These are phyloP conservation scores for Ustilago crameri DNA, from an alignment of 1,284 basidiomycete species.

Conservation along the genomic window DNA sequence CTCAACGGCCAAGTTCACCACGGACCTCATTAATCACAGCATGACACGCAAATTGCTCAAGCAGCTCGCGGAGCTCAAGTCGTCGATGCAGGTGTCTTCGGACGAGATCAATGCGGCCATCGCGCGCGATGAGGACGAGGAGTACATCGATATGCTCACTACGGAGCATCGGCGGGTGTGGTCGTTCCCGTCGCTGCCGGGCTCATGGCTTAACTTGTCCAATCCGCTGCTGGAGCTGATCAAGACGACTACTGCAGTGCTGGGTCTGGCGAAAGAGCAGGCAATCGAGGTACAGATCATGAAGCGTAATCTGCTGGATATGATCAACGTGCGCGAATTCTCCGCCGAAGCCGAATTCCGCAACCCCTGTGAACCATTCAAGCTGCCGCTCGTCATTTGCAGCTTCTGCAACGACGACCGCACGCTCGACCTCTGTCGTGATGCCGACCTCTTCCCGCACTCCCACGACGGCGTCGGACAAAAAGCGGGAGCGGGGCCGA, in stretches of 20 bases:
- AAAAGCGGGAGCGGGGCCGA: constrained; percentile 3
- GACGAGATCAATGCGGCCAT: constrained; percentile 71
- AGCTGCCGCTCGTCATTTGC: constrained; percentile 88
- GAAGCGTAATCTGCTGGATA: constrained; percentile 87
- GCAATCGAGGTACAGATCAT: constrained; percentile 86
- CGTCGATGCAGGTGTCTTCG: constrained; percentile 25
- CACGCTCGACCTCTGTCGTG: constrained; percentile 95
- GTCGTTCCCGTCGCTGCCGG: constrained; percentile 85
- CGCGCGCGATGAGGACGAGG: constrained; percentile 73
- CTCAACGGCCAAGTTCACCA: constrained; percentile 65
- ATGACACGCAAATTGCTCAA: constrained; percentile 86
- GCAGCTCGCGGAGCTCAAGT: constrained; percentile 74
- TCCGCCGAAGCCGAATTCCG: constrained; percentile 70
- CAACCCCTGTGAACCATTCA: constrained; percentile 93
- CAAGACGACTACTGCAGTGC: constrained; percentile 86
- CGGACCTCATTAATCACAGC: constrained; percentile 73
- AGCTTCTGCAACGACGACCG: constrained; percentile 86
- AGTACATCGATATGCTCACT: constrained; percentile 66
- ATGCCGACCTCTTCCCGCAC: constrained; percentile 80
- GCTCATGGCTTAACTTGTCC: constrained; percentile 79
- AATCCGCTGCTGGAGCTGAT: constrained; percentile 87
- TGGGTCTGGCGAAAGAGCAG: constrained; percentile 77
- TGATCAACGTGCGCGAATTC: constrained; percentile 89
- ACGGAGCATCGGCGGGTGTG: constrained; percentile 70
- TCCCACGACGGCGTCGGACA: constrained; percentile 25